Evolutionary conservation across 345 rosid species (phyloP), one percentile per base, ranked within the genome.

Genomic region (Microcos paniculata): DNA sequence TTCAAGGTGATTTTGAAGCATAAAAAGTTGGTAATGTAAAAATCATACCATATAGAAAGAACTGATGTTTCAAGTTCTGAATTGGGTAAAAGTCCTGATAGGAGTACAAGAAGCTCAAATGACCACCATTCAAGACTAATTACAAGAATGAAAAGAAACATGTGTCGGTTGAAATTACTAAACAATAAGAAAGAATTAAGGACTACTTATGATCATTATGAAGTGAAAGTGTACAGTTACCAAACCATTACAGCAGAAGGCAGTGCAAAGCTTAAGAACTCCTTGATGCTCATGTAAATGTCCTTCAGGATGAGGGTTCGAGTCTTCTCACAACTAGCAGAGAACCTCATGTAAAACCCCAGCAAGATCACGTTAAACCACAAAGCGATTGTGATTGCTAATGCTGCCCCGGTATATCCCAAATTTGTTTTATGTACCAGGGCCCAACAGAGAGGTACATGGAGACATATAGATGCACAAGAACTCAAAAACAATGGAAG

Each of bases 161-260:
- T 8, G 13, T 13, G 6, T 42, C 6, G 13, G 12, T 24, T 43
- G 26, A 49, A 55, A 35, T 35, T 35, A 9, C 11, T 21, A 53
- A n/a, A 1, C 1, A n/a, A 53, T 19, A 21, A 53, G 28, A 21
- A 53, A 53, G 28, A 21, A 55, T 21, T 4, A 55, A 4, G 12
- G 57, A 52, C 10, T 19, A 52, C 24, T 52, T 52, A n/a, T n/a
- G n/a, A n/a, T 52, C 9, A 52, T 52, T 52, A 19, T 19, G 18
- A 65, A 65, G 13, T 24, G 7, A 28, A 40, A 16, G 26, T 1
- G 10, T 42, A 4, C 59, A 52, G 16, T 72, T 88, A 90, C 94
- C 92, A 87, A 55, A 77, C 62, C 94, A 90, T 90, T 58, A 87
- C 68, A 31, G 85, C 86, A 65, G 94, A 81, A 14, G 94, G 91